Base-by-base conservation (phyloP, 371 early-diverging fungal genomes). In the Apophysomyces ossiformis region DNA sequence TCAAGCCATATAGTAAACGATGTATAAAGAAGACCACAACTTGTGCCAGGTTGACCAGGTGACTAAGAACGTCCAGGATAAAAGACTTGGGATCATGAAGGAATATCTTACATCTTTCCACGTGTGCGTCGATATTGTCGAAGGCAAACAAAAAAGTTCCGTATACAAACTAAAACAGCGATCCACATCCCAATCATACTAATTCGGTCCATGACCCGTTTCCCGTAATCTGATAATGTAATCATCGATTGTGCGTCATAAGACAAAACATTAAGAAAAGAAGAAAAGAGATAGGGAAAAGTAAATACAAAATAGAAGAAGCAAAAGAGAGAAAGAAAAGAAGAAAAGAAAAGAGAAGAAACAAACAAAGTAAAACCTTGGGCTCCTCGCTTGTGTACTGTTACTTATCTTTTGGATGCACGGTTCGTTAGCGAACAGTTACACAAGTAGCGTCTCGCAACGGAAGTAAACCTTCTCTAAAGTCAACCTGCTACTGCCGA, bases 131-230 rank as follows among this genome's bases (percentile, higher is more conserved):
- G 59, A 59, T 78, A 82, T 68, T 82, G 79, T 38, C 70, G 66
- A 44, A 70, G 64, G 62, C 79, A 76, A 7, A 82, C 69, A n/a
- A 67, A 35, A 37, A 78, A 76, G 45, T 82, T 82, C 32, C 79
- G 69, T 38, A 77, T 46, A 67, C 72, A 74, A 18, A 82, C 58
- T 4, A 69, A 47, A 5, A 77, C 70, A 8, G 78, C 79, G 36
- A 78, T n/a, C 74, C 79, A 82, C 74, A 74, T 77, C 16, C 79
- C 77, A 41, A 82, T 72, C 76, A 82, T 73, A 45, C 72, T 78
- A 44, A 82, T 68, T 18, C 82, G 72, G 64, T 82, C 79, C 21
- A 82, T 44, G 9, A 82, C 73, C 61, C 79, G 66, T 13, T 65
- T 76, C 21, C 65, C 77, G 62, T 75, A 82, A 13, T 57, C 64